Conservation (phyloP, 352 stramenopile genomes). For the Thalassiosira exigua region DNA sequence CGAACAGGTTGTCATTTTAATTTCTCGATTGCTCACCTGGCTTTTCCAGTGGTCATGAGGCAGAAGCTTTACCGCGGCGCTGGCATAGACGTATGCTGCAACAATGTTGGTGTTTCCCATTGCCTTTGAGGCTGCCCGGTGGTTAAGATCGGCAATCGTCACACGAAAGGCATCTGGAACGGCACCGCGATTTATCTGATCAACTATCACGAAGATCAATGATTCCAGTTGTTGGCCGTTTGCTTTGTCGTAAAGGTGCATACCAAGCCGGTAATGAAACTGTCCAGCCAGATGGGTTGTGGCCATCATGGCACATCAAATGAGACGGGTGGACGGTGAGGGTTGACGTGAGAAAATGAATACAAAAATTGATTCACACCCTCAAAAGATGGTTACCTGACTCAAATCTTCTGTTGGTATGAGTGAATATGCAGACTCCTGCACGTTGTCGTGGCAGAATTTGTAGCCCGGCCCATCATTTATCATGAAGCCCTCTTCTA, state of each 20-base stretch:
- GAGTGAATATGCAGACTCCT: constrained; percentile 66
- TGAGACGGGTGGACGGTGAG: no score
- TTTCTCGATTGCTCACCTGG: no score
- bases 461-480: constrained; percentile 31
- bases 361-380: no score
- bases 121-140: constrained; percentile 25
- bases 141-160: constrained; percentile 33
- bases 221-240: not conserved
- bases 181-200: constrained; percentile 51
- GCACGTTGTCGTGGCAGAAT: constrained; percentile 69
- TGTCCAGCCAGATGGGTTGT: constrained; percentile 1
- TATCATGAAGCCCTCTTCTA: constrained; percentile 39
- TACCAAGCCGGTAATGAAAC: constrained; percentile 35
- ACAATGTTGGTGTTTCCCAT: not conserved
- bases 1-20: no score
- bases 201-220: constrained; percentile 25
- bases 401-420: constrained; percentile 42
- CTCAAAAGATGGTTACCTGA: no score
- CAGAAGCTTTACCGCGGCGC: constrained; percentile 22
- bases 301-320: no score
- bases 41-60: constrained; percentile 32
- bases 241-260: constrained; percentile 9
- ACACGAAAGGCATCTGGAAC: not conserved
- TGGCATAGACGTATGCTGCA: not conserved
- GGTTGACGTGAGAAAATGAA: no score